Percentiles rank a stretch among this genome's conserved stretches.
Conservation (phyloP, 2,329 filamentous ascomycete genomes). For the Phyllosticta citribraziliensis region DNA sequence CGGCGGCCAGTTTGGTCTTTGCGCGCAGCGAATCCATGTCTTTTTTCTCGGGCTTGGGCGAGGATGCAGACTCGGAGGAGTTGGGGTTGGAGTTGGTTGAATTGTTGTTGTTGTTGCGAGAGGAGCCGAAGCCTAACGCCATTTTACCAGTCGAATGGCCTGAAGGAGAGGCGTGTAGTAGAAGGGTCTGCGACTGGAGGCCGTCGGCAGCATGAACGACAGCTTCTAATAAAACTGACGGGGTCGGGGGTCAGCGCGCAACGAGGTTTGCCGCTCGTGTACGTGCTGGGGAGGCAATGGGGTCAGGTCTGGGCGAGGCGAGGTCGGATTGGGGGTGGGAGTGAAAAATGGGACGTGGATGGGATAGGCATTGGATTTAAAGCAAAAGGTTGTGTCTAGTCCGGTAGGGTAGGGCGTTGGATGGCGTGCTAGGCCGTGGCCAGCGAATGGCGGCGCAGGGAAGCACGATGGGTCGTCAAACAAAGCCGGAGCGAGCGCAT, state of each 20-base stretch:
- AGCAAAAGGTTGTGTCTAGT: not conserved
- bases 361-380: not conserved
- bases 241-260: conserved; percentile 1
- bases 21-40: not conserved
- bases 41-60: not conserved
- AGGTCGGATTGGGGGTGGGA: not conserved
- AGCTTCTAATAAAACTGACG: not conserved
- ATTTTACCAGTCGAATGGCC: conserved; percentile 41
- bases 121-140: conserved; percentile 34
- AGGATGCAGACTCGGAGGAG: conserved; percentile 4
- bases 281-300: conserved; percentile 4
- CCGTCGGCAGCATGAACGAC: conserved; percentile 30
- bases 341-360: not conserved
- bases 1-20: not conserved
- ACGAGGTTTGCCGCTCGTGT: conserved; percentile 12
- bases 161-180: conserved; percentile 31
- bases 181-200: conserved; percentile 24
- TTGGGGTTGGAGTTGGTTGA: conserved; percentile 6
- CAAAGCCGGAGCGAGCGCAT: not conserved
- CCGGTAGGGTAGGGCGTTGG: not conserved
- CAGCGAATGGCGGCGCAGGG: not conserved
- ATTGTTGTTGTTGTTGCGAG: conserved; percentile 11
- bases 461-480: not conserved
- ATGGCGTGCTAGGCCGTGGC: not conserved
- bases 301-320: not conserved